A percentile compares a stretch with the other conserved stretches of the same genome.
phyloP scores from a whole-genome alignment of 2,329 filamentous ascomycete genomes.

The Aspergillus texensis region DNA sequence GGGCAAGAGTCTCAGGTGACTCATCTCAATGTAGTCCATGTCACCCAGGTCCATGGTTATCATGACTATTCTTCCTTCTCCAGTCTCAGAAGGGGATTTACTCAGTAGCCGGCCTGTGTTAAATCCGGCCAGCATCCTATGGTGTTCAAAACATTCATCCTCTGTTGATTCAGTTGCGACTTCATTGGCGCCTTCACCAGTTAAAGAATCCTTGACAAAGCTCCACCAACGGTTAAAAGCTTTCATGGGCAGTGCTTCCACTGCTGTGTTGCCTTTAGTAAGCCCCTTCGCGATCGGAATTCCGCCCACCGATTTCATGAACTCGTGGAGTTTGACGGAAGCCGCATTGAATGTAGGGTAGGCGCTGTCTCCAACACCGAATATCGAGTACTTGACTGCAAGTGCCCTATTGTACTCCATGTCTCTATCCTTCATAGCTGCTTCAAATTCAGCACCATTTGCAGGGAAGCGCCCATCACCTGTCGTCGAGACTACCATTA shows the following conservation, averaged over 20 bases:
- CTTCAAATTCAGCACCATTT: conserved; percentile 1
- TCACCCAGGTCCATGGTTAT: not conserved
- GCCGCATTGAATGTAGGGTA: conserved; percentile 8
- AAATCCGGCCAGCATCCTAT: not conserved
- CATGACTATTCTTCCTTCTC: not conserved
- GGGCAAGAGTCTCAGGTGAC: conserved; percentile 1
- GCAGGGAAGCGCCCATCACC: conserved; percentile 3
- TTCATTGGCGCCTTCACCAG: not conserved
- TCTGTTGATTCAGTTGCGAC: not conserved
- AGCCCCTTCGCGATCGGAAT: not conserved
- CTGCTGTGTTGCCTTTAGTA: not conserved
- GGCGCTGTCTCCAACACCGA: conserved; percentile 7
- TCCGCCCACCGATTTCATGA: not conserved
- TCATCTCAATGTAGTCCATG: conserved; percentile 1
- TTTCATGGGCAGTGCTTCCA: conserved; percentile 2
- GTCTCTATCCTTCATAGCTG: not conserved
- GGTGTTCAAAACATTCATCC: not conserved
- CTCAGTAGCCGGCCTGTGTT: not conserved
- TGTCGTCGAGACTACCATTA: not conserved
- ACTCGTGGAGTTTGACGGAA: not conserved
- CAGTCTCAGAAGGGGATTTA: not conserved
- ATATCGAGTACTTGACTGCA: not conserved
- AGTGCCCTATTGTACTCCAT: not conserved
- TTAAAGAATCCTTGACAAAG: not conserved
- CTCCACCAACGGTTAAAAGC: conserved; percentile 5